A percentile compares a stretch with the other conserved stretches of the same genome.
These are phyloP conservation scores for Psilocybe tampanensis DNA, from an alignment of 768 basidiomycete genomes.

Conservation along the genomic window DNA sequence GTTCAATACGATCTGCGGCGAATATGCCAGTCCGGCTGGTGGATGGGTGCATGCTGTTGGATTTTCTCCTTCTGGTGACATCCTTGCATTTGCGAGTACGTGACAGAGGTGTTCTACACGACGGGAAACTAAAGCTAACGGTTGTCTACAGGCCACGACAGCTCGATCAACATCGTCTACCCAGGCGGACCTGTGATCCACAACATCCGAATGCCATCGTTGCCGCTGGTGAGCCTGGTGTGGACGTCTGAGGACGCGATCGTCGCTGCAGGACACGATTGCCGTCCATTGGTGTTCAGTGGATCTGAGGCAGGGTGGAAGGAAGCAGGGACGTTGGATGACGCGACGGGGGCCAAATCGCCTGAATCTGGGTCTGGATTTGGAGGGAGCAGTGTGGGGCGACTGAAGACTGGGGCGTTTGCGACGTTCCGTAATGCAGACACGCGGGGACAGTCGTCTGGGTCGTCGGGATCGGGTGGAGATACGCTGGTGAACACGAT, in stretches of 20 bases:
- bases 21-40: slow-evolving; percentile 85
- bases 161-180: slow-evolving; percentile 90
- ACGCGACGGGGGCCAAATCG: slow-evolving; percentile 56
- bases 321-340: slow-evolving; percentile 80
- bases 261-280: slow-evolving; percentile 96
- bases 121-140: background rate
- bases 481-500: slow-evolving; percentile 84
- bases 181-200: slow-evolving; percentile 75
- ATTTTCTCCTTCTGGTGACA: slow-evolving; percentile 96
- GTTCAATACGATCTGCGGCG: slow-evolving; percentile 97
- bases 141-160: slow-evolving; percentile 81
- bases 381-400: slow-evolving; percentile 57
- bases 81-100: slow-evolving; percentile 91
- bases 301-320: slow-evolving; percentile 82
- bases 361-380: slow-evolving; percentile 46
- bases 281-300: slow-evolving; percentile 88
- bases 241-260: slow-evolving; percentile 85
- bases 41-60: slow-evolving; percentile 98
- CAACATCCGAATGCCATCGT: slow-evolving; percentile 72
- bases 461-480: slow-evolving; percentile 26
- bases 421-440: slow-evolving; percentile 94
- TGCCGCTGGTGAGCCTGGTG: slow-evolving; percentile 83
- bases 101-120: background rate
- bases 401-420: slow-evolving; percentile 92
- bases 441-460: slow-evolving; percentile 60